Evolutionary conservation across 2,329 filamentous ascomycete genomes (phyloP).

Genomic region (Rutstroemia sp.): DNA sequence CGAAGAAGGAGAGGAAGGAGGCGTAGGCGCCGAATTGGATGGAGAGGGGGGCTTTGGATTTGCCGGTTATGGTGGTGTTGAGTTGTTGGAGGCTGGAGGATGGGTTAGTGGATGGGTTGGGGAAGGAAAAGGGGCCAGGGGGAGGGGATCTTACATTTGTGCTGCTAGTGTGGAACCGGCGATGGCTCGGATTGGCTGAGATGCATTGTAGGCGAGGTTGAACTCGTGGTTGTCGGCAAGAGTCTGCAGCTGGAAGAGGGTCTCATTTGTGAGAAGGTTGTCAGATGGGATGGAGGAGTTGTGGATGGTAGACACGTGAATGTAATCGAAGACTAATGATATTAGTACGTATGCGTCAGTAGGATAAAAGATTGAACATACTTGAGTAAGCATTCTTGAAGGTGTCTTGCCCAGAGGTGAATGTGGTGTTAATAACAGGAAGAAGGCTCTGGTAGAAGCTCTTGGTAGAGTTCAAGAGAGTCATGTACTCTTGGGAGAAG

Average conservation of each 20-base stretch:
- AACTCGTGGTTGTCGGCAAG: conserved; percentile 77
- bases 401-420: conserved; percentile 36
- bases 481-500: conserved; percentile 38
- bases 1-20: conserved; percentile 57
- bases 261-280: conserved; percentile 50
- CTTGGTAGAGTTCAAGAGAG: conserved; percentile 42
- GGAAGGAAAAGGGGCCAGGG: too few species aligned
- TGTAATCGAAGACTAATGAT: conserved; percentile 46
- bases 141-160: conserved; percentile 34
- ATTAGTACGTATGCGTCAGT: not conserved
- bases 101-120: not conserved
- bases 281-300: conserved; percentile 51
- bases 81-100: conserved; percentile 37
- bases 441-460: conserved; percentile 51
- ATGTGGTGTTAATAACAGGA: conserved; percentile 48
- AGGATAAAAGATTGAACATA: conserved; percentile 31
- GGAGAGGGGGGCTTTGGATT: conserved; percentile 38
- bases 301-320: conserved; percentile 54
- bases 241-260: conserved; percentile 56
- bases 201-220: conserved; percentile 73
- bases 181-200: conserved; percentile 56
- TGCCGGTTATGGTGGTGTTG: conserved; percentile 41
- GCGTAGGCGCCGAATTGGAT: conserved; percentile 56
- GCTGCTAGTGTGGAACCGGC: conserved; percentile 50
- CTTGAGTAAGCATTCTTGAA: conserved; percentile 57